These are phyloP conservation scores for Aphanomyces cochlioides DNA, from an alignment of 352 stramenopile genomes.

Conservation along the genomic window DNA sequence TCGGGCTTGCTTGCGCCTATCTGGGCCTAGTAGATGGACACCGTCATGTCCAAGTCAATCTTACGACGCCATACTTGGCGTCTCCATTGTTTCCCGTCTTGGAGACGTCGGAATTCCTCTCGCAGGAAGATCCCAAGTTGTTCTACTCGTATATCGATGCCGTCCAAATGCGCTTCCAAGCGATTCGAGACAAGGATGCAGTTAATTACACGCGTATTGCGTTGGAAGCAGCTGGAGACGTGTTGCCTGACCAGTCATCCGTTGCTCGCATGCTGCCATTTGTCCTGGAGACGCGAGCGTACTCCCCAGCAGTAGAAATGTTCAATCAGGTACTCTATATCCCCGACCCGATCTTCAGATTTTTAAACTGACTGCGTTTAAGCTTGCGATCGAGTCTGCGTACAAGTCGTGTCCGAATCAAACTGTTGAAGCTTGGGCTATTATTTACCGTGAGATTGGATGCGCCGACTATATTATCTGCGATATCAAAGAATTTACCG, in stretches of 20 bases:
- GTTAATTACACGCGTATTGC: conserved; percentile 24
- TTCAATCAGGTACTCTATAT: conserved; percentile 53
- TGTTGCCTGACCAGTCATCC: conserved; percentile 38
- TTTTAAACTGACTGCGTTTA: not conserved
- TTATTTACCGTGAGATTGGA: conserved; percentile 62
- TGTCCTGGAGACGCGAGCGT: conserved; percentile 58
- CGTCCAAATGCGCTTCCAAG: conserved; percentile 10
- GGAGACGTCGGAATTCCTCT: conserved; percentile 65
- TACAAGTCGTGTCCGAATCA: conserved; percentile 47
- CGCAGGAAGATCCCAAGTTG: conserved; percentile 67
- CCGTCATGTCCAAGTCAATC: conserved; percentile 35
- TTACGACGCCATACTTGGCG: conserved; percentile 38
- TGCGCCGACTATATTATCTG: conserved; percentile 68
- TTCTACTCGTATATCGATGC: conserved; percentile 73
- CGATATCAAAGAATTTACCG: conserved; percentile 45
- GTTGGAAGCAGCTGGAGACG: conserved; percentile 37
- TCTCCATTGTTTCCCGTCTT: conserved; percentile 40
- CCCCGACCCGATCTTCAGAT: not conserved
- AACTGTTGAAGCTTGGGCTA: conserved; percentile 55
- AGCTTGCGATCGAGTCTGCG: conserved; percentile 66
- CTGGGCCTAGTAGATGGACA: no score
- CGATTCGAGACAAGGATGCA: conserved; percentile 7
- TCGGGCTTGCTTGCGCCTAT: no score
- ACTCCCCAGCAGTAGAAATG: conserved; percentile 81
- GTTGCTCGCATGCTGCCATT: conserved; percentile 2